A percentile compares a stretch with the other conserved stretches of the same genome.
Evolutionary conservation across 2,329 filamentous ascomycete species (phyloP).

Genomic region (Trichoderma sp.): DNA sequence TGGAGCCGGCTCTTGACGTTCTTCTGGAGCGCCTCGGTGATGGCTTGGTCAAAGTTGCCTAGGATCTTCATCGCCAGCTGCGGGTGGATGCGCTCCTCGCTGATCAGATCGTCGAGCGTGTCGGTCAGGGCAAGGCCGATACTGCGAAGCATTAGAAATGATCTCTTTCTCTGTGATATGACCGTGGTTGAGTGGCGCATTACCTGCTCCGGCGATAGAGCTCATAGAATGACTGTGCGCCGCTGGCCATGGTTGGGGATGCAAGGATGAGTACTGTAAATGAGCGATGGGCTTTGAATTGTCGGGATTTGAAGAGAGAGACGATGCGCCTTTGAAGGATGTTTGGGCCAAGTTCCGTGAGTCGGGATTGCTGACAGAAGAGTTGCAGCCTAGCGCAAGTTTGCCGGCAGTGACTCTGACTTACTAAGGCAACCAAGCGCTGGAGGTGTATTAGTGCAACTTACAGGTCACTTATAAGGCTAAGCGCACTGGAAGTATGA

Average conservation of each 20-base stretch:
- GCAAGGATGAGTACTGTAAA: background rate
- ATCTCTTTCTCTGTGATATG: background rate
- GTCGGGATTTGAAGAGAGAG: background rate
- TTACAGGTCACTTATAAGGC: background rate
- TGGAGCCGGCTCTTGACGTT: conserved; percentile 87
- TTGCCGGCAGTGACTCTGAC: background rate
- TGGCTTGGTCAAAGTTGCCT: conserved; percentile 88
- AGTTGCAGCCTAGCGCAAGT: background rate
- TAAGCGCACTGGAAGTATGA: background rate
- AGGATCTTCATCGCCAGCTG: conserved; percentile 99
- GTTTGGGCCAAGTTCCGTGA: background rate
- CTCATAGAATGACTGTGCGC: conserved; percentile 73
- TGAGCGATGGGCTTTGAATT: background rate
- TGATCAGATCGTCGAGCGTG: conserved; percentile 95
- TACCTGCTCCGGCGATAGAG: conserved; percentile 97
- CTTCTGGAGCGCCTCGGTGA: conserved; percentile 86
- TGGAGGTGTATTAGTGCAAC: background rate
- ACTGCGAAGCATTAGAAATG: conserved; percentile 47
- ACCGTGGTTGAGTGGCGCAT: conserved; percentile 31
- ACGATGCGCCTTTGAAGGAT: background rate
- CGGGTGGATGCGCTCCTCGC: conserved; percentile 89
- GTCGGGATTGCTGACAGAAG: background rate
- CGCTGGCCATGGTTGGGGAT: conserved; percentile 44
- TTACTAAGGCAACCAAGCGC: background rate
- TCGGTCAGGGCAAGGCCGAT: conserved; percentile 92